Evolutionary conservation across 2,329 filamentous ascomycete genomes (phyloP).

Genomic region (Fusarium transvaalense): DNA sequence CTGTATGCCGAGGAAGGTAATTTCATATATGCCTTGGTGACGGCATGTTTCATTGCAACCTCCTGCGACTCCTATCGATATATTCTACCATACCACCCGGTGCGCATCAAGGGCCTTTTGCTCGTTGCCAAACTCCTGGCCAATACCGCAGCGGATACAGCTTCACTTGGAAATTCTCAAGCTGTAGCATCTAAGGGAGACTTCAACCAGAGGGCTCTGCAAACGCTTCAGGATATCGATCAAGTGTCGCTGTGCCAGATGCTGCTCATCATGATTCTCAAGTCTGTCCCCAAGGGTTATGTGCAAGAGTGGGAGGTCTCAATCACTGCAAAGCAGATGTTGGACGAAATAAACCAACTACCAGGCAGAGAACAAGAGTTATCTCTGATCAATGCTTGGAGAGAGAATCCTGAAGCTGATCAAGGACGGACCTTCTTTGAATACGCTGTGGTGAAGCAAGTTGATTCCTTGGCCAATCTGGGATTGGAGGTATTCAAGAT

Average conservation of each 20-base stretch:
- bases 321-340: constrained; percentile 59
- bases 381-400: constrained; percentile 60
- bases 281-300: constrained; percentile 58
- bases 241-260: constrained; percentile 67
- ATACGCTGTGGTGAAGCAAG: constrained; percentile 61
- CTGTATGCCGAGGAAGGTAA: constrained; percentile 59
- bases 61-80: constrained; percentile 64
- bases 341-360: constrained; percentile 63
- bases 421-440: constrained; percentile 62
- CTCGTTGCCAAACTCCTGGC: constrained; percentile 65
- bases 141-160: constrained; percentile 60
- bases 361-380: constrained; percentile 61
- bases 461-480: constrained; percentile 61
- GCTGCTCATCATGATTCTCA: constrained; percentile 62
- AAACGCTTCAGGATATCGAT: constrained; percentile 60
- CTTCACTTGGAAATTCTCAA: constrained; percentile 46
- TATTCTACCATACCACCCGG: constrained; percentile 63
- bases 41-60: constrained; percentile 62
- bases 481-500: constrained; percentile 58
- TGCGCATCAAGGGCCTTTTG: constrained; percentile 64
- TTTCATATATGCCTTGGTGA: constrained; percentile 59
- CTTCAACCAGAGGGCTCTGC: constrained; percentile 44
- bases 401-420: constrained; percentile 55
- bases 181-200: constrained; percentile 40
- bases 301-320: constrained; percentile 62